Conservation (phyloP, 2,329 filamentous ascomycete genomes). For the Thermoascus crustaceus region DNA sequence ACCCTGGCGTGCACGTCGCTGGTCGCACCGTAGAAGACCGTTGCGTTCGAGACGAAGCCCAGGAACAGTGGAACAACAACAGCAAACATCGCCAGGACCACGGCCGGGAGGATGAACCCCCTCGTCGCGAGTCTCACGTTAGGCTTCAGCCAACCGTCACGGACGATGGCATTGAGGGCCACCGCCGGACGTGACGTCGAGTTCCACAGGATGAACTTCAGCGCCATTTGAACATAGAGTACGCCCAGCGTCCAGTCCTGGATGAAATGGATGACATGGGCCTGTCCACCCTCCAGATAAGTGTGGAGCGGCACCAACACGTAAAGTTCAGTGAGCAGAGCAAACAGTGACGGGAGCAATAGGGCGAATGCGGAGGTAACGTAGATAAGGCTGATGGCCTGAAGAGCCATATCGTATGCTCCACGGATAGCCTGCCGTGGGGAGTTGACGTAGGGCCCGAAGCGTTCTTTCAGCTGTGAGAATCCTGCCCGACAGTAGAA, state of each 20-base stretch:
- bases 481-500: constrained; percentile 38
- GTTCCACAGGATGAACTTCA: constrained; percentile 60
- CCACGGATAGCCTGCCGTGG: constrained; percentile 21
- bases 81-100: constrained; percentile 53
- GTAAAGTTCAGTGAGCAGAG: constrained; percentile 78
- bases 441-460: constrained; percentile 21
- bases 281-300: constrained; percentile 45
- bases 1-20: constrained; percentile 33
- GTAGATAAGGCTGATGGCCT: constrained; percentile 55
- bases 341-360: constrained; percentile 73
- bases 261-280: constrained; percentile 62
- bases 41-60: constrained; percentile 45
- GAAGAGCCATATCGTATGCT: constrained; percentile 15
- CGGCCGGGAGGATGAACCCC: constrained; percentile 72
- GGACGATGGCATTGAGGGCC: constrained; percentile 66
- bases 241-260: constrained; percentile 93
- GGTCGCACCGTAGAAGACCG: constrained; percentile 23
- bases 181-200: constrained; percentile 62
- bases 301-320: constrained; percentile 79
- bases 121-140: constrained; percentile 72
- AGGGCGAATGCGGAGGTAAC: constrained; percentile 66
- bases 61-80: constrained; percentile 57
- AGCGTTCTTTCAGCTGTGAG: constrained; percentile 14
- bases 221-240: constrained; percentile 75
- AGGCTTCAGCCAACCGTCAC: constrained; percentile 68